These are phyloP conservation scores for Sindora glabra DNA, from an alignment of 306 rosid species.

Conservation along the genomic window DNA sequence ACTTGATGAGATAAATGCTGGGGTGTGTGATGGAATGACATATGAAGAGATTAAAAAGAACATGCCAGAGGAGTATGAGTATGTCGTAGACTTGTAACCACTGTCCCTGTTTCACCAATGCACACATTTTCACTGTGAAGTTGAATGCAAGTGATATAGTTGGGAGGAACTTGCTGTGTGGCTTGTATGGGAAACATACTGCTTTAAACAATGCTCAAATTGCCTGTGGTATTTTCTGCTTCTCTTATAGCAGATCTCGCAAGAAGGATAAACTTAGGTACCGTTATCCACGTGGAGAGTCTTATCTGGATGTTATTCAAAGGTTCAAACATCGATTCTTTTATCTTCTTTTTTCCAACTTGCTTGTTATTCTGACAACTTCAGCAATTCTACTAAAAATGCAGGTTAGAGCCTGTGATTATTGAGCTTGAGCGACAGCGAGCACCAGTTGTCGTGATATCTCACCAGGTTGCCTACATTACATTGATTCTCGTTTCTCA, in stretches of 20 bases:
- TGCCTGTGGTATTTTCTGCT: not conserved
- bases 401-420: slow-evolving; percentile 97
- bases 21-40: slow-evolving; percentile 96
- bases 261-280: slow-evolving; percentile 93
- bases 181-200: not conserved
- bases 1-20: slow-evolving; percentile 85
- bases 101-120: not conserved
- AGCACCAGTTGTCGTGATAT: slow-evolving; percentile 94
- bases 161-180: not conserved
- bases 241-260: slow-evolving; percentile 54
- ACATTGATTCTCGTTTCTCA: not conserved
- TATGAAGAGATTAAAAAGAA: slow-evolving; percentile 91
- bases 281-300: slow-evolving; percentile 97
- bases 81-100: slow-evolving; percentile 30
- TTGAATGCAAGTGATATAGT: slow-evolving; percentile 19
- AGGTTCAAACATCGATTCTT: slow-evolving; percentile 39
- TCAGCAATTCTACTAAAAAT: not conserved
- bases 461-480: slow-evolving; percentile 68
- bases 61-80: slow-evolving; percentile 97
- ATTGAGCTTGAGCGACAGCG: slow-evolving; percentile 97
- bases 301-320: slow-evolving; percentile 96
- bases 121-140: not conserved
- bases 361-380: slow-evolving; percentile 9
- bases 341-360: not conserved
- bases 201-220: not conserved